Evolutionary conservation across 768 basidiomycete species (phyloP), one percentile per base, ranked within the genome.

Genomic region (Imleria badia): DNA sequence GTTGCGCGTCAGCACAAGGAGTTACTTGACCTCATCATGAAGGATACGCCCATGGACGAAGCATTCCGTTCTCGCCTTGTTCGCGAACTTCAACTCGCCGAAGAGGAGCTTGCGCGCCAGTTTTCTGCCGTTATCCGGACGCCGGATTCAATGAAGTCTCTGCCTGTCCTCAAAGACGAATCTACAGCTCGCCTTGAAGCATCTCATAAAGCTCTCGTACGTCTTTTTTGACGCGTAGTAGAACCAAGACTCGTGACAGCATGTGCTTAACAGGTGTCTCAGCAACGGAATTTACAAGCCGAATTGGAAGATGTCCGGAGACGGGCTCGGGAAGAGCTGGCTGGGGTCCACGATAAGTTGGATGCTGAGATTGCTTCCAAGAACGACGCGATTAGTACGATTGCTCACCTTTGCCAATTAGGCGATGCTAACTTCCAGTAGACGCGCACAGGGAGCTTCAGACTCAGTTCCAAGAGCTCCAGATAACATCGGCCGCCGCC

Each of bases 1-100:
- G 78, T 89, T 30, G 82, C 84, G 60, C 79, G 78, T 15, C 86
- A 89, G 50, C 87, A 88, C 63, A 79, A 79, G n/a, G 87, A 90
- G 56, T 80, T 90, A 39, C 82, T 86, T 6, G 75, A 81, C n/a
- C 74, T 89, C 22, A 80, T 89, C 50, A 75, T 81, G 72, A 75
- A 75, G 42, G 79, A 77, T 46, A 77, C 77, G 12, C 79, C 84
- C 10, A 76, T 78, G 35, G 87, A 88, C 55, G 79, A 79, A 33
- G 72, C 77, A 5, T 85, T 89, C 76, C 83, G 85, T 46, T 73
- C 78, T 20, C 79, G 81, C 17, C 70, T 90, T 6, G 72, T 89
- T 22, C 78, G 77, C 30, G 86, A 89, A 61, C 76, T 90, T 31
- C 79, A 86, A 60, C 68, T 75, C 9, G 78, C 80, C 0, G 87